Evolutionary conservation across 176 grass and related monocot species (phyloP), one percentile per base, ranked within the genome.

Genomic region (Secale cereale): DNA sequence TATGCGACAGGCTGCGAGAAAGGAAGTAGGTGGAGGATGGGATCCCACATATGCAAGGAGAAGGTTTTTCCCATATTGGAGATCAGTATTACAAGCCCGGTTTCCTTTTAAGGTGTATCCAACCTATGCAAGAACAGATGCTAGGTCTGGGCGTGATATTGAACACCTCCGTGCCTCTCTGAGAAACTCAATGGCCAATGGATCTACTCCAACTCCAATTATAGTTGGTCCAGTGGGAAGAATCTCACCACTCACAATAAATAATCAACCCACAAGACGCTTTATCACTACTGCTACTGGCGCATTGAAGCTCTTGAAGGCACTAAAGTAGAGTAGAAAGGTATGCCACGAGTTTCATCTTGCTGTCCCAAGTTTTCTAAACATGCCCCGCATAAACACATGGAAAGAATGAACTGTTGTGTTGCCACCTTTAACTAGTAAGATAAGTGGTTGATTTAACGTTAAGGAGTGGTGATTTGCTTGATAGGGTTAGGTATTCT

Each of bases 231-330:
- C 52, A 8, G 52, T 8, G 6, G 6, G 17, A 56, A 56, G 52
- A 8, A 56, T 56, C 6, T 56, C 52, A 56, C 17, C 7, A 56
- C 17, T 56, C 22, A 56, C 2, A 20, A 8, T 2, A 19, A 56
- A 56, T 22, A 56, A 8, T 56, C 52, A 56, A 56, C 19, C 52
- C 52, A 56, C 52, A 56, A 56, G 52, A 19, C 52, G 52, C 52
- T 56, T 22, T 22, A 56, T 56, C 19, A 56, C 59, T 76, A 71
- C 70, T 84, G 70, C 70, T 50, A 35, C 39, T 84, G 20, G 70
- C 50, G 82, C 70, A 46, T 76, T 84, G 2, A 76, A 59, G 70
- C 57, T 84, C 37, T 75, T 83, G 81, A 83, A 74, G 10, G 25
- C 60, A 26, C 7, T 83, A 4, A 82, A 73, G 7, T 73, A 73